Conservation (phyloP, 768 basidiomycete species). For the Leccinellum luteum region DNA sequence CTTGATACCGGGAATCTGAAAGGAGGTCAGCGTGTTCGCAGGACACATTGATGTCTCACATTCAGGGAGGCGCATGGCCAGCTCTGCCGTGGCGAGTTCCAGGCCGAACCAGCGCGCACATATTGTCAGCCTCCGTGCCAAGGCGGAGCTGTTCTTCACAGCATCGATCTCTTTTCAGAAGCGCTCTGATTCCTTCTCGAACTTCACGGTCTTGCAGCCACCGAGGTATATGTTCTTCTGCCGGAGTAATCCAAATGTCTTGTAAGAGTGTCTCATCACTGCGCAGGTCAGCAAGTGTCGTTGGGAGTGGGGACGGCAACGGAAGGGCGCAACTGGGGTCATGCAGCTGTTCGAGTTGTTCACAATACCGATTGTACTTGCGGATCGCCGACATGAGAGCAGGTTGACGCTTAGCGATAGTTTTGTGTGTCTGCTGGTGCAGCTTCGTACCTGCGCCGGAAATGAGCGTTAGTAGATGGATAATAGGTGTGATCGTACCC, state of each 20-base stretch:
- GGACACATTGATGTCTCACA: neutral
- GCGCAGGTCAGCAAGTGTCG: neutral
- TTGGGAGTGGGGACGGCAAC: neutral
- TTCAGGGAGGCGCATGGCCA: neutral
- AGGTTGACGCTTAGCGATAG: no score
- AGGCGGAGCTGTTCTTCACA: neutral
- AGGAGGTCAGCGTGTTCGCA: neutral
- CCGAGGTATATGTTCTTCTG: neutral
- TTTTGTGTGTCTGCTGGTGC: no score
- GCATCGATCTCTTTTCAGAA: neutral
- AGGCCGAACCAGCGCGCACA: neutral
- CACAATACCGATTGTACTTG: neutral
- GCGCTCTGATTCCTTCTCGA: neutral
- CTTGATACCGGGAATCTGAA: no score
- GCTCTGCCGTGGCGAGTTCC: neutral
- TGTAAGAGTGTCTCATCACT: neutral
- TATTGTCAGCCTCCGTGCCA: no score
- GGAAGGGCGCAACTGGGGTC: neutral
- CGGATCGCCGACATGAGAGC: no score
- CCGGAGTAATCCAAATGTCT: neutral
- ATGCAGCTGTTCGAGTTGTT: neutral
- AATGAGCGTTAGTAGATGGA: neutral
- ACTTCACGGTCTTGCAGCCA: neutral
- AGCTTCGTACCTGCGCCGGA: neutral
- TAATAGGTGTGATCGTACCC: slow-evolving; percentile 20